Conservation (phyloP, 345 rosid genomes). For the Salix brachista region DNA sequence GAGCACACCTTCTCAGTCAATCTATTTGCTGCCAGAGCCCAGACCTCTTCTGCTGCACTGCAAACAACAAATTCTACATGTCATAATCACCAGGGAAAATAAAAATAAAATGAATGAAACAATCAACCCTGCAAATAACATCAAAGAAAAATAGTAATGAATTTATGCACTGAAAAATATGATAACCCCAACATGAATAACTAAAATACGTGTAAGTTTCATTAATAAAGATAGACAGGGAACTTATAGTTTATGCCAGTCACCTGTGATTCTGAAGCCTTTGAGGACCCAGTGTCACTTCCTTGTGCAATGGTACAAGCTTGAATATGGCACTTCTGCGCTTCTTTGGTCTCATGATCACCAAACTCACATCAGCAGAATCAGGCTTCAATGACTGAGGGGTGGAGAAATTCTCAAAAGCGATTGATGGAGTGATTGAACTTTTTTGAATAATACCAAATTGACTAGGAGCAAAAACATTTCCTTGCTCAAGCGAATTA, state of each 20-base stretch:
- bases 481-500: conserved; percentile 31
- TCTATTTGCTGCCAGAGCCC: conserved; percentile 64
- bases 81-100: background rate
- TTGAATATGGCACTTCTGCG: conserved; percentile 53
- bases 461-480: conserved; percentile 26
- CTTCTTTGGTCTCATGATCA: conserved; percentile 48
- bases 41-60: conserved; percentile 63
- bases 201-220: background rate
- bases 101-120: background rate
- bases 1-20: conserved; percentile 65
- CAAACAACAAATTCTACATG: conserved; percentile 23
- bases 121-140: background rate
- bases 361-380: conserved; percentile 30
- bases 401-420: conserved; percentile 37
- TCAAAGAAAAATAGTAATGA: background rate
- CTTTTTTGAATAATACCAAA: conserved; percentile 26
- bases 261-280: conserved; percentile 66
- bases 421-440: conserved; percentile 20
- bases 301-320: conserved; percentile 66
- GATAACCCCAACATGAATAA: background rate
- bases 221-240: background rate
- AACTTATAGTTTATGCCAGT: conserved; percentile 2
- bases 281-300: conserved; percentile 38
- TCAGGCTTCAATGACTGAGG: conserved; percentile 36
- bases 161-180: background rate